phyloP scores from a whole-genome alignment of 1,284 basidiomycete genomes.

The Ustilago lituana region DNA sequence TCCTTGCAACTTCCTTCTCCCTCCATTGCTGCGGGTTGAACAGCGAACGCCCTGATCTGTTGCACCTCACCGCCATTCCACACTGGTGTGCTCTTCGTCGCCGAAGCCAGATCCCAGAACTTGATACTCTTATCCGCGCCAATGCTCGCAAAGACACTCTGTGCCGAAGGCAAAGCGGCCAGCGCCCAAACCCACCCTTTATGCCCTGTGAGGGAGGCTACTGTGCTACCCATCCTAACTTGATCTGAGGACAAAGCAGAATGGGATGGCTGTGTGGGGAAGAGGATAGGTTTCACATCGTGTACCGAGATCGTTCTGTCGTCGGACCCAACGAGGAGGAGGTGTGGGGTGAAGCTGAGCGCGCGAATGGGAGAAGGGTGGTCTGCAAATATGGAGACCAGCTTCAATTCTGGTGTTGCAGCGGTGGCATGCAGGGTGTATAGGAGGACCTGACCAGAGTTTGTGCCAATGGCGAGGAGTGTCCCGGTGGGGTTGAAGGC shows the following conservation, averaged over 20 bases:
- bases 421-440: conserved; percentile 12
- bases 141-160: conserved; percentile 30
- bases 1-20: not conserved
- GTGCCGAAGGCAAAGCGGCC: not conserved
- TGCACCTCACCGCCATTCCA: conserved; percentile 29
- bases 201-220: conserved; percentile 28
- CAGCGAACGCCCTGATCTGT: conserved; percentile 14
- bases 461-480: conserved; percentile 22
- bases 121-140: conserved; percentile 40
- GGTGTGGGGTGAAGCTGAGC: conserved; percentile 17
- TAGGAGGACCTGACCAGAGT: conserved; percentile 29
- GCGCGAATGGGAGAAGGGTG: conserved; percentile 37
- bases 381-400: conserved; percentile 19
- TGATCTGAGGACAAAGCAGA: not conserved
- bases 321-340: conserved; percentile 35
- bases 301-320: conserved; percentile 40
- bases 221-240: conserved; percentile 15
- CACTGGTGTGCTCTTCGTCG: conserved; percentile 31
- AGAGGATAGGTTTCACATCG: conserved; percentile 23
- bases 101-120: conserved; percentile 38
- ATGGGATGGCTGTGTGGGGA: not conserved
- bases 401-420: not conserved
- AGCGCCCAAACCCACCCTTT: conserved; percentile 34
- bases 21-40: conserved; percentile 14
- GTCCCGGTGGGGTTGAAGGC: conserved; percentile 16